Conservation (phyloP, 139 green algal species). For the Haematococcus lacustris region DNA sequence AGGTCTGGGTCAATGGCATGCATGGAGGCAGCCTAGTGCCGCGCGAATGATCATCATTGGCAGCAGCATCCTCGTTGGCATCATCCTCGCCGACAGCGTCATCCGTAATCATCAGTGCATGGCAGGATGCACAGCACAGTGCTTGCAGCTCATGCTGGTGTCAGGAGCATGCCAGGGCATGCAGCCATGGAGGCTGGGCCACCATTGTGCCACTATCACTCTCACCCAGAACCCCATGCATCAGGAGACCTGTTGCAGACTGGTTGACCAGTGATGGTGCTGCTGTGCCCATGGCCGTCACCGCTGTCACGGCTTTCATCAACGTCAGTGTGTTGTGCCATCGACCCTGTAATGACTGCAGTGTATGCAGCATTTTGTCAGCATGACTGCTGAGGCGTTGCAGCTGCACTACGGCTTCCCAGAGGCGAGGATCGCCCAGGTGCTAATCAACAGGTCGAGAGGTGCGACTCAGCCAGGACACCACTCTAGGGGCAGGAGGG, state of each 20-base stretch:
- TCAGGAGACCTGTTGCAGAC: neutral
- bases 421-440: slow-evolving; percentile 1
- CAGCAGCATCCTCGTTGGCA: too few relatives aligned
- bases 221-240: neutral
- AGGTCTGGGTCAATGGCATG: too few relatives aligned
- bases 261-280: neutral
- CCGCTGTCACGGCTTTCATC: neutral
- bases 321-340: neutral
- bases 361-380: slow-evolving; percentile 27
- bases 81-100: too few relatives aligned
- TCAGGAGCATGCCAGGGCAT: neutral
- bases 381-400: slow-evolving; percentile 17
- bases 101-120: too few relatives aligned
- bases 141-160: neutral
- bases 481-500: too few relatives aligned
- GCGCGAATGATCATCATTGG: too few relatives aligned
- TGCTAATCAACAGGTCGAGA: slow-evolving; percentile 18
- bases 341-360: neutral
- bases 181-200: neutral
- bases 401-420: slow-evolving; percentile 31
- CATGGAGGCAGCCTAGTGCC: too few relatives aligned
- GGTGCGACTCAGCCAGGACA: too few relatives aligned
- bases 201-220: neutral
- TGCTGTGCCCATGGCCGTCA: too few relatives aligned
- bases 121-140: neutral